Conservation (phyloP, 768 basidiomycete genomes). For the Strobilomyces confusus region DNA sequence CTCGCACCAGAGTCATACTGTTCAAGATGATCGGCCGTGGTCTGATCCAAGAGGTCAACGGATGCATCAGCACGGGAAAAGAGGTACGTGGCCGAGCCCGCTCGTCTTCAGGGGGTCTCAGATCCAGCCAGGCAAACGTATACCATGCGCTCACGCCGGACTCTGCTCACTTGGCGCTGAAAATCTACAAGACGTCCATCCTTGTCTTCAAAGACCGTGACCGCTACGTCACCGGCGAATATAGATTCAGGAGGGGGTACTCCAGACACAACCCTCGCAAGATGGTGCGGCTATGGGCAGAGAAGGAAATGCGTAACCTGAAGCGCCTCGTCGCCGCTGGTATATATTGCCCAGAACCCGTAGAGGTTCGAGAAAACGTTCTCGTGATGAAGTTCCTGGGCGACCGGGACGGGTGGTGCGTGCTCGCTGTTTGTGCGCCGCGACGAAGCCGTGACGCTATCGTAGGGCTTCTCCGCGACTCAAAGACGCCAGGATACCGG, state of each 20-base stretch:
- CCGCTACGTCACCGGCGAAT: slow-evolving; percentile 92
- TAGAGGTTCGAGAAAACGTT: slow-evolving; percentile 95
- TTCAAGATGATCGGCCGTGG: slow-evolving; percentile 96
- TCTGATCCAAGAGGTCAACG: slow-evolving; percentile 85
- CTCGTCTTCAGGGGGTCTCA: not conserved
- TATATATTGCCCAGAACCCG: slow-evolving; percentile 79
- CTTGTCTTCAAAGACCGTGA: slow-evolving; percentile 97
- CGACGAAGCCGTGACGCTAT: slow-evolving; percentile 1
- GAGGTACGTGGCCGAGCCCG: slow-evolving; percentile 53
- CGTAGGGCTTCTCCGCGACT: slow-evolving; percentile 86
- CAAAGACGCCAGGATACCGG: slow-evolving; percentile 75
- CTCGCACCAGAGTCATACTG: slow-evolving; percentile 88
- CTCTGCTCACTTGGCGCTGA: slow-evolving; percentile 74
- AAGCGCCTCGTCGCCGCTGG: slow-evolving; percentile 81
- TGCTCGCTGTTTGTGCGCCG: slow-evolving; percentile 12
- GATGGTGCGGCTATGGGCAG: slow-evolving; percentile 98
- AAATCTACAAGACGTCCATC: slow-evolving; percentile 98
- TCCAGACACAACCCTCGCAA: slow-evolving; percentile 90
- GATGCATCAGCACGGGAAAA: slow-evolving; percentile 97
- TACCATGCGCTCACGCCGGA: slow-evolving; percentile 77
- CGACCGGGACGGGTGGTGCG: slow-evolving; percentile 74
- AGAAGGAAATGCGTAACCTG: slow-evolving; percentile 98
- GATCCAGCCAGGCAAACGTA: slow-evolving; percentile 76
- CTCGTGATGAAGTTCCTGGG: slow-evolving; percentile 95
- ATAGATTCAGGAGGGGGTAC: slow-evolving; percentile 90